Evolutionary conservation across 2,329 filamentous ascomycete species (phyloP), one percentile per base, ranked within the genome.

Genomic region (Cladosporium sphaerospermum): DNA sequence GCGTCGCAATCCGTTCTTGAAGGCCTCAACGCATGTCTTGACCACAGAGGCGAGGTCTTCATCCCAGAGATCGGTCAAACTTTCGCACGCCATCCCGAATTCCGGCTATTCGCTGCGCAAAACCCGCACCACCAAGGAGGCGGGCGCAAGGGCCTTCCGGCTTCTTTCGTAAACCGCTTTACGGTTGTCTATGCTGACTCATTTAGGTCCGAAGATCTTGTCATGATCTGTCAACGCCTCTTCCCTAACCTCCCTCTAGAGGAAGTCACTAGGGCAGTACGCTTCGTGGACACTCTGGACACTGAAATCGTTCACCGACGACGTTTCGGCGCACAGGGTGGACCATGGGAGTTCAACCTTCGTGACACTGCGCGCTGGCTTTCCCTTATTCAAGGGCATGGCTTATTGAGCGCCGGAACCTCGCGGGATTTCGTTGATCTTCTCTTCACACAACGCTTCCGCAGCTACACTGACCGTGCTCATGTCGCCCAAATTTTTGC

Each of bases 101-200:
- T 99, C 71, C 84, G 87, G n/a, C 81, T 99, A 0, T 99, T 99
- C 64, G 93, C 95, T 11, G 91, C 93, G 0, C 93, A 99, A 68
- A 99, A 99, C 66, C 93, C 93, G 8, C 93, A 99, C 70, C 89
- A 96, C 63, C 93, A 99, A 71, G 93, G 93, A 54, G 92, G 93
- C 58, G 93, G 93, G 9, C 83, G 93, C 61, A 99, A 99, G 71
- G 93, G 93, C 37, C 75, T 99, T 34, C 93, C 93, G 1, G 88
- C 87, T 54, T 97, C 93, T 1, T 99, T 99, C 64, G 93, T 99
- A 57, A 97, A 99, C 68, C 87, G 95, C 43, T 99, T 99, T 68
- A 93, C 95, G 36, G 92, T 99, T 14, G 95, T 99, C 0, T 97
- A 97, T 71, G 90, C 93, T 54, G 93, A 99, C 65, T 81, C 90